phyloP scores from a whole-genome alignment of 2,329 filamentous ascomycete species.

The Arachnopeziza araneosa region DNA sequence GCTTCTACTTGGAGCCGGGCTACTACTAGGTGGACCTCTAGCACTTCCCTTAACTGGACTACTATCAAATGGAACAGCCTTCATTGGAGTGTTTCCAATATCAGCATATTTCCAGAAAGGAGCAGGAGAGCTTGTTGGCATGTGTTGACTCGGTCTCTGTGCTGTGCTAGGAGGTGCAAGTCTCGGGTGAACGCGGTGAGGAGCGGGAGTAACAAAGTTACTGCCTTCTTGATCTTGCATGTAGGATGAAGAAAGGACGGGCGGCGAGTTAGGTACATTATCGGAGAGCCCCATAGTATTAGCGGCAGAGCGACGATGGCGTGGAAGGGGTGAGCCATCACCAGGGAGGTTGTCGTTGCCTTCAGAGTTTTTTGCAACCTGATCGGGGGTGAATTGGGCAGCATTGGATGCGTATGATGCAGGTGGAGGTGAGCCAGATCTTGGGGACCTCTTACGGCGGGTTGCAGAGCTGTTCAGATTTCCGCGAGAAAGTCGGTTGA shows the following conservation, averaged over 20 bases:
- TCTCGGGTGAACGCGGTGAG: conserved; percentile 65
- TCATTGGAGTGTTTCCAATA: conserved; percentile 65
- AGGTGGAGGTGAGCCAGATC: conserved; percentile 47
- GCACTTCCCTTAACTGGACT: conserved; percentile 49
- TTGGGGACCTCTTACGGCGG: conserved; percentile 48
- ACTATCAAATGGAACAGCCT: conserved; percentile 46
- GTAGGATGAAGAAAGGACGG: conserved; percentile 57
- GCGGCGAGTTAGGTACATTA: conserved; percentile 50
- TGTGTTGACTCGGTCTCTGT: conserved; percentile 76
- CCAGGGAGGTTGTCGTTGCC: conserved; percentile 24
- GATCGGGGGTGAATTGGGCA: conserved; percentile 52
- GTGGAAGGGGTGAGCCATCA: conserved; percentile 58
- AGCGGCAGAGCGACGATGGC: conserved; percentile 41
- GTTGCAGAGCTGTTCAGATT: conserved; percentile 47
- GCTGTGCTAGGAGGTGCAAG: conserved; percentile 76
- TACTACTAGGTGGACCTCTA: conserved; percentile 42
- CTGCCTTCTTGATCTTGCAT: conserved; percentile 50
- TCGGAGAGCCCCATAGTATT: conserved; percentile 43
- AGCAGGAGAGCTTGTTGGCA: conserved; percentile 78
- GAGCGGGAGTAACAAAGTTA: conserved; percentile 66
- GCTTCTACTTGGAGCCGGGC: conserved; percentile 41
- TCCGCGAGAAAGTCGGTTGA: conserved; percentile 11
- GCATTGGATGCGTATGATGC: neutral
- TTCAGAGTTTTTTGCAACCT: conserved; percentile 34
- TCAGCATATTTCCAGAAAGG: conserved; percentile 87